phyloP scores from a whole-genome alignment of 2,329 filamentous ascomycete species.

The Parastagonospora nodorum region DNA sequence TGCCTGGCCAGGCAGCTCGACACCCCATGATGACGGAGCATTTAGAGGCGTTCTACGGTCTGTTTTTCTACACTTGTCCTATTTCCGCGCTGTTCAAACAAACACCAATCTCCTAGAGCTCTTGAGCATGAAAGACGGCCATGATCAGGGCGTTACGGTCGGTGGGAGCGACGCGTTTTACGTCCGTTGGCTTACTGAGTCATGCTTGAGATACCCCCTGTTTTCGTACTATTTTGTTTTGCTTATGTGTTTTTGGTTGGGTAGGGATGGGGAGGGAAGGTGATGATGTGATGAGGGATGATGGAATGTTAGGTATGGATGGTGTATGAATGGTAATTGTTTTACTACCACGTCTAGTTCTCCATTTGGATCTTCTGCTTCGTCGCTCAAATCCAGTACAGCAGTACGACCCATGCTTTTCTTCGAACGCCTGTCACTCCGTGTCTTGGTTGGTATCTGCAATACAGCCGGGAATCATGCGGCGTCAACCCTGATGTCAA shows the following conservation, averaged over 20 bases:
- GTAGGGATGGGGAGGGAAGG: neutral
- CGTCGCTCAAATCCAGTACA: too few species aligned
- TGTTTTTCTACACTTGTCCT: neutral
- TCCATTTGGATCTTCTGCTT: too few species aligned
- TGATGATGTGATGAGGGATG: neutral
- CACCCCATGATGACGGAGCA: neutral
- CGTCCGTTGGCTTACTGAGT: conserved; percentile 18
- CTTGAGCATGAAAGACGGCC: conserved; percentile 21
- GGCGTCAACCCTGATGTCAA: too few species aligned
- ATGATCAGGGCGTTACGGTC: conserved; percentile 25
- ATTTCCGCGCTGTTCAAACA: neutral
- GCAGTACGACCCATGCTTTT: too few species aligned
- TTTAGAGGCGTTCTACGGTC: conserved; percentile 1
- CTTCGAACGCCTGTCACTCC: too few species aligned
- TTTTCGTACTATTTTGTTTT: conserved; percentile 4
- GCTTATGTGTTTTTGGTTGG: neutral
- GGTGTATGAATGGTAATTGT: too few species aligned
- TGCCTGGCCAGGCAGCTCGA: neutral
- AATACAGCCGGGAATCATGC: too few species aligned
- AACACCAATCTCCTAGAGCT: conserved; percentile 8
- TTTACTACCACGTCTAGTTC: too few species aligned
- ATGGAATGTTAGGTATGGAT: too few species aligned
- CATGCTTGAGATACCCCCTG: conserved; percentile 26
- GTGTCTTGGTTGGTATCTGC: too few species aligned
- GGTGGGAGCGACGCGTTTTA: conserved; percentile 27